Percentiles rank a stretch among this genome's conserved stretches.
Evolutionary conservation across 371 early-diverging fungal genomes (phyloP).

Genomic region (Actinomucor elegans): DNA sequence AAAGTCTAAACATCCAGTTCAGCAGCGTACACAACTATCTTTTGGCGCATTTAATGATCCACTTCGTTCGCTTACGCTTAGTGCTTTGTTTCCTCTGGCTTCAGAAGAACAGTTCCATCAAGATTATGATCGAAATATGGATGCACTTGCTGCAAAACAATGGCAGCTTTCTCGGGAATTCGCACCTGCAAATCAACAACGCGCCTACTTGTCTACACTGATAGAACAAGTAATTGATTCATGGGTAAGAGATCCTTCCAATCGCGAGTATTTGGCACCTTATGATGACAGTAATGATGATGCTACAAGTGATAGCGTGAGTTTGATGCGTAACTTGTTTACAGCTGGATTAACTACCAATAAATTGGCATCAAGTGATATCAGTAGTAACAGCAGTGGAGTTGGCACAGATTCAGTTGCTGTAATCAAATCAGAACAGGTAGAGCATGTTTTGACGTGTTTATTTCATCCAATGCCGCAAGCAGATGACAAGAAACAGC

Average conservation of each 20-base stretch:
- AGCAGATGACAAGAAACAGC: not conserved
- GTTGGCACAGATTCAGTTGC: slow-evolving; percentile 4
- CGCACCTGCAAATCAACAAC: slow-evolving; percentile 54
- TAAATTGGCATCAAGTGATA: not conserved
- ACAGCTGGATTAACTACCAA: not conserved
- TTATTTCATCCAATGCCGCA: slow-evolving; percentile 16
- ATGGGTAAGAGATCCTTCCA: slow-evolving; percentile 59
- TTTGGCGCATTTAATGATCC: slow-evolving; percentile 80
- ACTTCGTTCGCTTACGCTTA: slow-evolving; percentile 56
- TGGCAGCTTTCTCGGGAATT: slow-evolving; percentile 63
- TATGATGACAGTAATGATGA: slow-evolving; percentile 19
- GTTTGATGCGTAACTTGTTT: slow-evolving; percentile 28
- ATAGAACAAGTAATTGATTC: slow-evolving; percentile 61
- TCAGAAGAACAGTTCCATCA: slow-evolving; percentile 53
- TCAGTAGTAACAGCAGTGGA: not conserved
- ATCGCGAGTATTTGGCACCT: slow-evolving; percentile 42
- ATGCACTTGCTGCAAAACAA: slow-evolving; percentile 59
- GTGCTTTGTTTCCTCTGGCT: slow-evolving; percentile 64
- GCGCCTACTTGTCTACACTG: slow-evolving; percentile 56
- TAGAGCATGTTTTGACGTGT: slow-evolving; percentile 23
- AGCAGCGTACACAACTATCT: slow-evolving; percentile 33
- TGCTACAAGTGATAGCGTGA: slow-evolving; percentile 7
- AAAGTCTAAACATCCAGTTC: not conserved
- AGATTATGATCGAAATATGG: slow-evolving; percentile 49
- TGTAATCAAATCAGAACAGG: slow-evolving; percentile 24